Percentiles rank a stretch among this genome's conserved stretches.
Conservation (phyloP, 2,329 filamentous ascomycete species). For the Verticillium zaregamsianum region DNA sequence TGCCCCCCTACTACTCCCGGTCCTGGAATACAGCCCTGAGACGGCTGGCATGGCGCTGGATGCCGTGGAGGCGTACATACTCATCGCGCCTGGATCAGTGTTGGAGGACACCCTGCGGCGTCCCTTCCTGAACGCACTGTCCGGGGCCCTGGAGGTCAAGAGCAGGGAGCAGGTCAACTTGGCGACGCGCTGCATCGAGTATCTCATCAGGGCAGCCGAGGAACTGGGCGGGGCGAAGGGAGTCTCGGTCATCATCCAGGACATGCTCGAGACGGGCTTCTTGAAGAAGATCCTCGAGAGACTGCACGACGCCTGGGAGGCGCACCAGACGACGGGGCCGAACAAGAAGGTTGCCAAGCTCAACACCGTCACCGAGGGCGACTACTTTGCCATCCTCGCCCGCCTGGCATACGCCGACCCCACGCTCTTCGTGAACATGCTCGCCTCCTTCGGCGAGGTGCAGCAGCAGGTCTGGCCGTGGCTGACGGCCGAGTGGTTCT, state of each 20-base stretch:
- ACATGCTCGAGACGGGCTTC: conserved; percentile 61
- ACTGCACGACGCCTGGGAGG: conserved; percentile 65
- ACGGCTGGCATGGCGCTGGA: conserved; percentile 58
- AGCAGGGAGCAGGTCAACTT: conserved; percentile 56
- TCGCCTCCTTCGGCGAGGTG: conserved; percentile 41
- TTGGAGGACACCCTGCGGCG: conserved; percentile 52
- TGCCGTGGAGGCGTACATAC: conserved; percentile 66
- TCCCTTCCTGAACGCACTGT: conserved; percentile 45
- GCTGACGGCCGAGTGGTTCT: conserved; percentile 63
- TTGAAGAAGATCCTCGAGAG: conserved; percentile 60
- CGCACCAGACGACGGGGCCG: conserved; percentile 78
- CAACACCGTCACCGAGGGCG: conserved; percentile 71
- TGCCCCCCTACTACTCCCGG: conserved; percentile 57
- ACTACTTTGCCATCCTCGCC: conserved; percentile 81
- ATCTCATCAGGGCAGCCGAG: conserved; percentile 59
- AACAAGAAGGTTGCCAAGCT: conserved; percentile 66
- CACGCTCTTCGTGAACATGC: conserved; percentile 57
- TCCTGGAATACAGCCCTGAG: conserved; percentile 63
- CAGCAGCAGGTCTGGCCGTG: conserved; percentile 53
- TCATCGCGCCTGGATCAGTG: conserved; percentile 65
- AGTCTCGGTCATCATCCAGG: conserved; percentile 58
- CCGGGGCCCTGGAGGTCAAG: conserved; percentile 43
- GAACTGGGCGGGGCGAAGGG: conserved; percentile 58
- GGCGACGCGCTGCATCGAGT: conserved; percentile 58
- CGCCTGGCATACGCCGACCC: conserved; percentile 74